These are phyloP conservation scores for Penicillium alfredii DNA, from an alignment of 495 filamentous ascomycete species.

Conservation along the genomic window DNA sequence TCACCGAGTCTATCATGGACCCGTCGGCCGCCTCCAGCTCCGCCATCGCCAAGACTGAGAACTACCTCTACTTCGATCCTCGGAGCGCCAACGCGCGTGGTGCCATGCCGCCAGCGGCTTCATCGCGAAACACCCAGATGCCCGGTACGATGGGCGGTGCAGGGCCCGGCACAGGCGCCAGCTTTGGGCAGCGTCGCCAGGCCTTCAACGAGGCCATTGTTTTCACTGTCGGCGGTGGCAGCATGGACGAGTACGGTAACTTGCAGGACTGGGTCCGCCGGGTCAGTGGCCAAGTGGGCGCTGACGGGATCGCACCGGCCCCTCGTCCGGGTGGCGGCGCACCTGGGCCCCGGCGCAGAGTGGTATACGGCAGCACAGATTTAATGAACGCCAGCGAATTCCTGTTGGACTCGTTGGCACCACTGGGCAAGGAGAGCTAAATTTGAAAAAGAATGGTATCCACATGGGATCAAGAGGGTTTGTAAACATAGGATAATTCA, in stretches of 20 bases:
- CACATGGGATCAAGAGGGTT: no score
- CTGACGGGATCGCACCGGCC: slow-evolving; percentile 42
- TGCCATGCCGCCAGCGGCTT: slow-evolving; percentile 70
- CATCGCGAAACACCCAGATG: slow-evolving; percentile 48
- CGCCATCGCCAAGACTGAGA: slow-evolving; percentile 94
- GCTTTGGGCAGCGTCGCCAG: slow-evolving; percentile 88
- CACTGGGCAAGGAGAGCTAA: slow-evolving; percentile 64
- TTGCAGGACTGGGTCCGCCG: slow-evolving; percentile 91
- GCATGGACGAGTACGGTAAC: slow-evolving; percentile 99
- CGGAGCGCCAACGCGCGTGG: slow-evolving; percentile 87
- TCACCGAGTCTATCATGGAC: slow-evolving; percentile 98
- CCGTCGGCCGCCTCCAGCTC: slow-evolving; percentile 80
- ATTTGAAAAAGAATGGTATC: slow-evolving; percentile 2
- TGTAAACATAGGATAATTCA: slow-evolving; percentile 13
- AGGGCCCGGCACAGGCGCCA: slow-evolving; percentile 66
- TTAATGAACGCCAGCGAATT: slow-evolving; percentile 88
- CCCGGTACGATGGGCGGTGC: slow-evolving; percentile 40
- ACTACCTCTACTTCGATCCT: slow-evolving; percentile 98
- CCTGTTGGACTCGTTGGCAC: slow-evolving; percentile 69
- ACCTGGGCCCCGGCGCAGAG: slow-evolving; percentile 53
- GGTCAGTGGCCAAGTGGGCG: slow-evolving; percentile 50
- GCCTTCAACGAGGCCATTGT: slow-evolving; percentile 94
- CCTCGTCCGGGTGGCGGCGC: slow-evolving; percentile 29
- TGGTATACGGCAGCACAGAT: slow-evolving; percentile 96
- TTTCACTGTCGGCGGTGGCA: slow-evolving; percentile 94